phyloP scores from a whole-genome alignment of 2,329 filamentous ascomycete genomes.

The Colletotrichum abscissum region DNA sequence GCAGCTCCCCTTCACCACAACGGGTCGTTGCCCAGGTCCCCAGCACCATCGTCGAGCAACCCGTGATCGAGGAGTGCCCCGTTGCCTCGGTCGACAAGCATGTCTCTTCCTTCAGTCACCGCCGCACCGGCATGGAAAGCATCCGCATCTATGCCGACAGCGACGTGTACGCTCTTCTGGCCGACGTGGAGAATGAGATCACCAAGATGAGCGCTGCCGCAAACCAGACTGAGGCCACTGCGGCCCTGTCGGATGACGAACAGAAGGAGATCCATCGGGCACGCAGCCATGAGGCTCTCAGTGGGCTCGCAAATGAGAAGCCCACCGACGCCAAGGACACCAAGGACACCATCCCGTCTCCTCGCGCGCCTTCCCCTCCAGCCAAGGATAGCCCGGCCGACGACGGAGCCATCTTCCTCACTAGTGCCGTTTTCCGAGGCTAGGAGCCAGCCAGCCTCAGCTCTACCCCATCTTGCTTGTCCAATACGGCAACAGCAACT shows the following conservation, averaged over 20 bases:
- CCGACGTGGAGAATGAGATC: constrained; percentile 74
- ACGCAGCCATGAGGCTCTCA: constrained; percentile 63
- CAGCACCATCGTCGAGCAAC: constrained; percentile 66
- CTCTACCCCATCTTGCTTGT: neutral
- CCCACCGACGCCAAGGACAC: constrained; percentile 42
- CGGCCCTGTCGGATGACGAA: constrained; percentile 47
- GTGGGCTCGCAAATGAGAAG: constrained; percentile 41
- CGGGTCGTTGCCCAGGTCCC: constrained; percentile 65
- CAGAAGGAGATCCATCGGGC: constrained; percentile 58
- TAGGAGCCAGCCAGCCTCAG: constrained; percentile 14
- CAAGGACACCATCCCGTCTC: constrained; percentile 44
- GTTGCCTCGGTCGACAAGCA: constrained; percentile 39
- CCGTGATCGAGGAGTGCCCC: constrained; percentile 57
- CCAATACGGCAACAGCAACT: neutral
- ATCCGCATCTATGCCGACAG: constrained; percentile 76
- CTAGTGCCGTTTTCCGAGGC: constrained; percentile 38
- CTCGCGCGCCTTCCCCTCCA: constrained; percentile 39
- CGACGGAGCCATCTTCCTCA: constrained; percentile 34
- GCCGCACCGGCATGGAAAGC: constrained; percentile 66
- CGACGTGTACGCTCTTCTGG: constrained; percentile 74
- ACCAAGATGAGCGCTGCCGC: constrained; percentile 51
- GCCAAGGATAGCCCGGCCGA: constrained; percentile 29
- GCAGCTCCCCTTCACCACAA: constrained; percentile 60
- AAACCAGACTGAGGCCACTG: constrained; percentile 48
- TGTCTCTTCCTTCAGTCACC: constrained; percentile 41